phyloP scores from a whole-genome alignment of 495 filamentous ascomycete genomes.

The Cryomyces antarcticus region DNA sequence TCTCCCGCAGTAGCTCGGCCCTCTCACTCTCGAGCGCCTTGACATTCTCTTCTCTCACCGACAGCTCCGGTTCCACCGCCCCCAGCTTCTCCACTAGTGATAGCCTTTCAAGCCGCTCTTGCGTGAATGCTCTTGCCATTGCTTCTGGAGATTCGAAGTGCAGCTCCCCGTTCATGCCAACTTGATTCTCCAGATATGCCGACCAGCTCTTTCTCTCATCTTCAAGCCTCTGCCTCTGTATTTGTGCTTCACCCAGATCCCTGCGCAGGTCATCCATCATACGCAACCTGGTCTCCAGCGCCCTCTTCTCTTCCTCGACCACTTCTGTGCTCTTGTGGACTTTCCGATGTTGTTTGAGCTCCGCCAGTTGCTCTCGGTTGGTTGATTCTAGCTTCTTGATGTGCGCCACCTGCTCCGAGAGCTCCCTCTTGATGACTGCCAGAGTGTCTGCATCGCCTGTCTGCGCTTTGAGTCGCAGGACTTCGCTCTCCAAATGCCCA shows the following conservation, averaged over 20 bases:
- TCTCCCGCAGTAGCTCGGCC: constrained; percentile 33
- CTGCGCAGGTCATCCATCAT: constrained; percentile 52
- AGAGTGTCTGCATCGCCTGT: constrained; percentile 71
- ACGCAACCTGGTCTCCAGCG: constrained; percentile 55
- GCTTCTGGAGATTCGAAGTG: constrained; percentile 77
- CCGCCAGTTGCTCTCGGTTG: constrained; percentile 59
- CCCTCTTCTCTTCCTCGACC: constrained; percentile 88
- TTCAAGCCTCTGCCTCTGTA: constrained; percentile 71
- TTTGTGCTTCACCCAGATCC: constrained; percentile 54
- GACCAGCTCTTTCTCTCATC: constrained; percentile 77
- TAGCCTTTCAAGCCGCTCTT: constrained; percentile 59
- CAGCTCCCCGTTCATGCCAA: constrained; percentile 28
- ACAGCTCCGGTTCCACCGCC: constrained; percentile 52
- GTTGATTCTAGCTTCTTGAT: constrained; percentile 64
- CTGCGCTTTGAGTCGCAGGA: constrained; percentile 62
- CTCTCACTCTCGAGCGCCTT: constrained; percentile 50
- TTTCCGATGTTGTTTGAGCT: constrained; percentile 62
- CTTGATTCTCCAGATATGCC: constrained; percentile 57
- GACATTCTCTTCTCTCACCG: constrained; percentile 63
- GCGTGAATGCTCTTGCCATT: constrained; percentile 66
- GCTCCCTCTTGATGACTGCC: constrained; percentile 60
- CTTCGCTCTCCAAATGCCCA: constrained; percentile 58
- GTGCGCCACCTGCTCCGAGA: constrained; percentile 74
- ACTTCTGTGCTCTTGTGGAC: constrained; percentile 69
- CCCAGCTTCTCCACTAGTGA: constrained; percentile 61